Percentiles rank a stretch among this genome's conserved stretches.
These are phyloP conservation scores for Gracilaria domingensis DNA, from an alignment of 23 red algal genomes.

Conservation along the genomic window DNA sequence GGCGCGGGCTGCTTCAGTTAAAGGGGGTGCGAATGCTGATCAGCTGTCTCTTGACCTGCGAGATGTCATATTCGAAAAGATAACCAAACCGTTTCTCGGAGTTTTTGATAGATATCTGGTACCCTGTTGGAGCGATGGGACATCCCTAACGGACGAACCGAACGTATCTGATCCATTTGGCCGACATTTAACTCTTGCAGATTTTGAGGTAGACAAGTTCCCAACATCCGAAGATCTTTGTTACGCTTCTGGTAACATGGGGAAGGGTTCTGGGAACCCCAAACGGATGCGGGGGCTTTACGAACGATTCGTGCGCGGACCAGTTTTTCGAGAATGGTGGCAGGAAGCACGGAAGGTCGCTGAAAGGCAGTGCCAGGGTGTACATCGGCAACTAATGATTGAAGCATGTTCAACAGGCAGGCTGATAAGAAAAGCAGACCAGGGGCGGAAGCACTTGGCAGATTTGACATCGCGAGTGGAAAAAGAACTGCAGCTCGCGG, in stretches of 20 bases:
- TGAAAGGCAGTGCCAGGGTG: conserved; percentile 40
- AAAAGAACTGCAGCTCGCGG: conserved; percentile 4
- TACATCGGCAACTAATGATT: conserved; percentile 33
- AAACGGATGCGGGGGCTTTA: conserved; percentile 43
- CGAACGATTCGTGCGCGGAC: conserved; percentile 39
- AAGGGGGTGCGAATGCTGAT: conserved; percentile 12
- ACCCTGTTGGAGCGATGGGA: conserved; percentile 44
- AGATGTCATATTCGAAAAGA: conserved; percentile 25
- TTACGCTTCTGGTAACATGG: background rate
- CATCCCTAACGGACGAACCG: conserved; percentile 31
- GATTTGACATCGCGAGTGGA: conserved; percentile 11
- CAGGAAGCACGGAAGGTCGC: conserved; percentile 19
- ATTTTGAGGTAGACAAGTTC: conserved; percentile 33
- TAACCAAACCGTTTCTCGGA: conserved; percentile 51
- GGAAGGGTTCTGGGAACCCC: conserved; percentile 1
- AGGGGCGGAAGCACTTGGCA: background rate
- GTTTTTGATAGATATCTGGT: conserved; percentile 44
- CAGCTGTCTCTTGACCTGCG: background rate
- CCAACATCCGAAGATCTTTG: conserved; percentile 42
- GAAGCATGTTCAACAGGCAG: conserved; percentile 30
- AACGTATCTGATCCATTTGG: conserved; percentile 61
- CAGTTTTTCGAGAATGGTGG: conserved; percentile 65
- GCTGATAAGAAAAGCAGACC: background rate
- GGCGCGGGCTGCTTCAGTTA: background rate
- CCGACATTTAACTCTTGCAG: conserved; percentile 16